phyloP scores from a whole-genome alignment of 805 yeast genomes.

The Trichomonascus vanleenenianus region DNA sequence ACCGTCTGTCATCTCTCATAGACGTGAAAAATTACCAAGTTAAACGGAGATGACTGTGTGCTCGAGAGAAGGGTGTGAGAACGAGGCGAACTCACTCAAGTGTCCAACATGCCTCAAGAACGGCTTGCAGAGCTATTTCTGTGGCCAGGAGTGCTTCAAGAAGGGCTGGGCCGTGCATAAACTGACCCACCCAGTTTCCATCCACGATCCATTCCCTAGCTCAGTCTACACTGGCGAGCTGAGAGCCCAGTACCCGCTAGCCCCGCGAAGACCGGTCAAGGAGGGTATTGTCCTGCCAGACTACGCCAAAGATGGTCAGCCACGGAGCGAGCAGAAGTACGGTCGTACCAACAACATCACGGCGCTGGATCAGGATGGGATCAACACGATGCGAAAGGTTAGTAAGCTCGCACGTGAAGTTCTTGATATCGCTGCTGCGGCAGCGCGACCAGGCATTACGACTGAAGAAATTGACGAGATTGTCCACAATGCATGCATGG shows the following conservation, averaged over 20 bases:
- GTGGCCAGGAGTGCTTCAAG: constrained; percentile 79
- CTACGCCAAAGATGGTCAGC: constrained; percentile 73
- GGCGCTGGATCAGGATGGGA: constrained; percentile 56
- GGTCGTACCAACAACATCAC: constrained; percentile 63
- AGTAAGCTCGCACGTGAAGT: constrained; percentile 75
- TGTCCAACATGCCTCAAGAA: constrained; percentile 88
- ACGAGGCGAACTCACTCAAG: constrained; percentile 68
- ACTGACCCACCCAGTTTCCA: constrained; percentile 58
- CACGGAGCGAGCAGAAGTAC: constrained; percentile 65
- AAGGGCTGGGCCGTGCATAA: constrained; percentile 54
- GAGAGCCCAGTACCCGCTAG: constrained; percentile 74
- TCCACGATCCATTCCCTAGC: constrained; percentile 80
- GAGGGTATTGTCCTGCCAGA: constrained; percentile 69
- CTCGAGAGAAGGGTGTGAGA: constrained; percentile 79
- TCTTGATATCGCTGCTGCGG: constrained; percentile 81
- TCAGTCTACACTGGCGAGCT: constrained; percentile 66
- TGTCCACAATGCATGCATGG: constrained; percentile 81
- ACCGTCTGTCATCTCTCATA: too few species aligned
- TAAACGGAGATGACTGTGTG: constrained; percentile 33
- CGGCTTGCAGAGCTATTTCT: constrained; percentile 56
- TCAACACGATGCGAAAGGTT: constrained; percentile 68
- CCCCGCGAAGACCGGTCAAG: constrained; percentile 66
- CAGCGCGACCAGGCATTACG: constrained; percentile 79
- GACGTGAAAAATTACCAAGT: neutral
- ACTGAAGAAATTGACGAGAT: constrained; percentile 86